Percentiles rank a stretch among this genome's conserved stretches.
Conservation (phyloP, 306 rosid species). For the Medicago truncatula region MtrunA17r5.0-ANR NC_053043.1:50919501-50920000, state of each 20-base stretch:
- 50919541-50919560: neutral
- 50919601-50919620: neutral
- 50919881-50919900: neutral
- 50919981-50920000: neutral
- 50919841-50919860: neutral
- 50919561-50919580: neutral
- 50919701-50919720: constrained; percentile 77
- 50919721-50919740: constrained; percentile 90
- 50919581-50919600: neutral
- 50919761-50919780: constrained; percentile 1
- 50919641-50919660: neutral
- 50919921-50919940: neutral
- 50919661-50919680: neutral
- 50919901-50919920: neutral
- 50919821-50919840: neutral
- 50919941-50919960: neutral
- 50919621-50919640: neutral
- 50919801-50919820: neutral
- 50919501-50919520: neutral
- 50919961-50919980: neutral
- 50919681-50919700: constrained; percentile 51
- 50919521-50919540: neutral
- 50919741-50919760: constrained; percentile 70
- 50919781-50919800: constrained; percentile 37
- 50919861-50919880: neutral